phyloP scores from a whole-genome alignment of 2,329 filamentous ascomycete genomes.

The Dactylellina cionopaga region DNA sequence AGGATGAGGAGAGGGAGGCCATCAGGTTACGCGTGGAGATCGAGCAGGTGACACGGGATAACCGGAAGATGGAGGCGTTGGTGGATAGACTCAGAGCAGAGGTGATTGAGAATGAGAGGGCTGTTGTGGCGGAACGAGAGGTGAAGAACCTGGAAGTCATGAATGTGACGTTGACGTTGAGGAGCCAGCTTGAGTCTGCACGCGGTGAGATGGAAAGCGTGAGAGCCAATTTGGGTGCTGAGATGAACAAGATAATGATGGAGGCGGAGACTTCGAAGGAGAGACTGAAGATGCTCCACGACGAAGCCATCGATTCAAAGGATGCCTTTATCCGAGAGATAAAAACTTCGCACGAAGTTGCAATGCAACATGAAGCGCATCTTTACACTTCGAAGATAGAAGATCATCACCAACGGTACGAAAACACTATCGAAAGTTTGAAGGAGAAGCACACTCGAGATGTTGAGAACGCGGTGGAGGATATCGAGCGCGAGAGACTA shows the following conservation, averaged over 20 bases:
- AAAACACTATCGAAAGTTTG: constrained; percentile 77
- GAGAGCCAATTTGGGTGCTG: constrained; percentile 81
- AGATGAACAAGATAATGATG: constrained; percentile 80
- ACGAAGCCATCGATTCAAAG: constrained; percentile 79
- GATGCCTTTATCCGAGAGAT: constrained; percentile 67
- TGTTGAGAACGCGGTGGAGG: constrained; percentile 78
- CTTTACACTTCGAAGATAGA: constrained; percentile 67
- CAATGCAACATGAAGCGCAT: constrained; percentile 67
- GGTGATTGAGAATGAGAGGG: constrained; percentile 54
- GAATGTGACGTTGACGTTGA: constrained; percentile 79
- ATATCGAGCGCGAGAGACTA: constrained; percentile 80
- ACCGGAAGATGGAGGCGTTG: constrained; percentile 63
- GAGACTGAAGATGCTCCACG: constrained; percentile 82
- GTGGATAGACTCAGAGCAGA: constrained; percentile 64
- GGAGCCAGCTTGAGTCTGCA: constrained; percentile 82
- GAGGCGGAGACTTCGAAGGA: constrained; percentile 83
- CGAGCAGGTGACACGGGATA: constrained; percentile 53
- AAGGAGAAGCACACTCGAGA: constrained; percentile 78
- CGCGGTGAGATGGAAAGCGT: constrained; percentile 87
- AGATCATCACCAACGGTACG: constrained; percentile 70
- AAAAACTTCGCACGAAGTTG: constrained; percentile 58
- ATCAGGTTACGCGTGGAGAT: constrained; percentile 60
- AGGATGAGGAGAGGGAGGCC: constrained; percentile 72
- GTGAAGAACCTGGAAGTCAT: constrained; percentile 81
- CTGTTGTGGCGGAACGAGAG: constrained; percentile 79